Base-by-base conservation (phyloP, 495 filamentous ascomycete genomes). In the Tuber melanosporum region DNA sequence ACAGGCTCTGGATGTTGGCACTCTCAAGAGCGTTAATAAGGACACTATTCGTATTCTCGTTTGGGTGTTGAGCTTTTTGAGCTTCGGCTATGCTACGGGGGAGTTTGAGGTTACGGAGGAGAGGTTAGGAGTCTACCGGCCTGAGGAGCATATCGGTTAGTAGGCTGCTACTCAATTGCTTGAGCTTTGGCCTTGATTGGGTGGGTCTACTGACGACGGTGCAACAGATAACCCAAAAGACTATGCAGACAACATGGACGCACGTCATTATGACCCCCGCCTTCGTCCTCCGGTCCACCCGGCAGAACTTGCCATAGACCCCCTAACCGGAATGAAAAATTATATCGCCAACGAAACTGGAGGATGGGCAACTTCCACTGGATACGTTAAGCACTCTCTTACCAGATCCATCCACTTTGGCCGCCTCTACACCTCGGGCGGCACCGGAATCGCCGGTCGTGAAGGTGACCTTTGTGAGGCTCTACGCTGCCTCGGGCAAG, bases 41-140 rank as follows among this genome's bases (percentile, higher is more conserved):
- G 93, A 92, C 74, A 95, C 95, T 32, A 97, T 99, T 80, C 89
- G 95, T 20, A 90, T 98, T 73, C 84, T 99, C 32, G 93, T 91
- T 75, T 98, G 94, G 94, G 89, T 97, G 74, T 88, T 98, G 42
- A 92, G 92, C 3, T 97, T 98, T 85, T 89, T 98, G 86, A 91
- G 90, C 73, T 95, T 97, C 85, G 95, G 95, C 36, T 99, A 97
- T 86, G 95, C 94, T n/a, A 98, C 95, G 0, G 92, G 87, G 22
- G 95, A 99, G 83, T 99, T 97, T 82, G 95, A 99, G 83, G 95
- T 99, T 71, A 99, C 95, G 7, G 88, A 92, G 6, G 94, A 98
- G 62, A 87, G 95, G 14, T 88, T 99, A 12, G 95, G 95, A 12
- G 92, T 94, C 76, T 99, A 99, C 82, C 88, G 95, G 19, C 94